Evolutionary conservation across 2,329 filamentous ascomycete genomes (phyloP).

Genomic region (Ophiocordyceps polyrhachis-furcata): DNA sequence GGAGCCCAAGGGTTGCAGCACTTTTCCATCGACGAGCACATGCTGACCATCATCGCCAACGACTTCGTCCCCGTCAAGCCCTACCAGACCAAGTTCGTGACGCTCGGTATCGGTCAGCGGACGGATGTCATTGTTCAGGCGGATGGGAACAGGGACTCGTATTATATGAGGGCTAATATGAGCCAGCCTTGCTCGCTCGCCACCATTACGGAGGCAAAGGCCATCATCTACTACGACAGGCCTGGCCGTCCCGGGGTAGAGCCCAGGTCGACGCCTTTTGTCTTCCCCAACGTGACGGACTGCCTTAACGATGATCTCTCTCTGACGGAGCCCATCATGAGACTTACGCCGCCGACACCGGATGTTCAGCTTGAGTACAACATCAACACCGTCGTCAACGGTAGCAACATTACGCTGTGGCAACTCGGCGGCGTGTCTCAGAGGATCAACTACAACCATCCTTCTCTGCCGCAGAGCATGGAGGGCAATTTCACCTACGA

Average conservation of each 20-base stretch:
- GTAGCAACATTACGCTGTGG: slow-evolving; percentile 32
- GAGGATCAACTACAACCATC: slow-evolving; percentile 39
- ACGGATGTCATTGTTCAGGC: slow-evolving; percentile 29
- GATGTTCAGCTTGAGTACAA: slow-evolving; percentile 25
- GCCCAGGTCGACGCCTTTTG: slow-evolving; percentile 32
- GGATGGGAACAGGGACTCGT: slow-evolving; percentile 23
- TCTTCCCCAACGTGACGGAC: slow-evolving; percentile 27
- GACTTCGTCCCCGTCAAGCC: slow-evolving; percentile 45
- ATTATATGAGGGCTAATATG: slow-evolving; percentile 42
- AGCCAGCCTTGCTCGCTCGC: slow-evolving; percentile 24
- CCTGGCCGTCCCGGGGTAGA: background rate
- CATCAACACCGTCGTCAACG: slow-evolving; percentile 29
- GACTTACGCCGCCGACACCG: slow-evolving; percentile 22
- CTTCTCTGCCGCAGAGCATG: slow-evolving; percentile 33
- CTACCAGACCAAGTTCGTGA: slow-evolving; percentile 43
- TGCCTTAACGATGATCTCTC: slow-evolving; percentile 40
- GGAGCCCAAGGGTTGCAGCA: slow-evolving; percentile 29
- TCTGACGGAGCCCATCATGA: slow-evolving; percentile 31
- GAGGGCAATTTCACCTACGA: slow-evolving; percentile 32
- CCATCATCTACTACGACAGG: slow-evolving; percentile 40
- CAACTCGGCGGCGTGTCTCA: slow-evolving; percentile 29
- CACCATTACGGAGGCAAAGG: slow-evolving; percentile 32
- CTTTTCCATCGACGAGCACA: slow-evolving; percentile 42
- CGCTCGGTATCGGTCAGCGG: slow-evolving; percentile 37
- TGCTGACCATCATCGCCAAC: slow-evolving; percentile 42